These are phyloP conservation scores for Furculomyces boomerangus DNA, from an alignment of 371 early-diverging fungal genomes.

Conservation along the genomic window DNA sequence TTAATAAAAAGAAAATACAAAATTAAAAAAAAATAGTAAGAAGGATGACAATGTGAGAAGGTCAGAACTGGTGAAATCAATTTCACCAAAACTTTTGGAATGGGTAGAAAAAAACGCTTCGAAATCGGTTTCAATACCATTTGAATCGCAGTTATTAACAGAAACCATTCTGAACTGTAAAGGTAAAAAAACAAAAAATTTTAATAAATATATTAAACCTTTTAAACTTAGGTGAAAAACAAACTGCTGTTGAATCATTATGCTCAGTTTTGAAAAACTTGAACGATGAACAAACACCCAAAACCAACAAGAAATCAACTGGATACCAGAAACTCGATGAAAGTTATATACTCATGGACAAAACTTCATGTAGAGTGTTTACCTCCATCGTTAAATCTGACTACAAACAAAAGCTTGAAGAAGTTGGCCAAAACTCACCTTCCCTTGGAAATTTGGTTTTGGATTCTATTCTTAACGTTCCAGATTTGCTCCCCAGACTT, in stretches of 20 bases:
- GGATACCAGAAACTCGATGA: neutral
- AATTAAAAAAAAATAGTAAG: conserved; percentile 25
- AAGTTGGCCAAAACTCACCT: neutral
- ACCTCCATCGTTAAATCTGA: conserved; percentile 17
- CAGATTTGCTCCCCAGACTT: conserved; percentile 6
- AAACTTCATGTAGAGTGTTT: conserved; percentile 17
- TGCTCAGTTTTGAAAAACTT: neutral
- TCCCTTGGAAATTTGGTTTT: neutral
- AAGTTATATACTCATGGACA: conserved; percentile 12
- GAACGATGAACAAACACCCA: neutral
- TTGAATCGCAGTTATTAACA: conserved; percentile 19
- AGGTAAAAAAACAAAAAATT: neutral
- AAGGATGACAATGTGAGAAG: conserved; percentile 46
- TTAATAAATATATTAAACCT: neutral
- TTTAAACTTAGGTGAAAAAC: neutral
- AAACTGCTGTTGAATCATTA: neutral
- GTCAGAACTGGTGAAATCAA: conserved; percentile 35
- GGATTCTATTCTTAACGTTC: neutral
- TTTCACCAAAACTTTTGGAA: conserved; percentile 38
- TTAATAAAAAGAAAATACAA: neutral
- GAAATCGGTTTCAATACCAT: conserved; percentile 37
- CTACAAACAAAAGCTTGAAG: conserved; percentile 3
- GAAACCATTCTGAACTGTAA: conserved; percentile 8
- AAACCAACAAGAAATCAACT: neutral
- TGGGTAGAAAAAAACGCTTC: conserved; percentile 32